Conservation (phyloP, 768 basidiomycete species). For the Mycena albidolilacea region DNA sequence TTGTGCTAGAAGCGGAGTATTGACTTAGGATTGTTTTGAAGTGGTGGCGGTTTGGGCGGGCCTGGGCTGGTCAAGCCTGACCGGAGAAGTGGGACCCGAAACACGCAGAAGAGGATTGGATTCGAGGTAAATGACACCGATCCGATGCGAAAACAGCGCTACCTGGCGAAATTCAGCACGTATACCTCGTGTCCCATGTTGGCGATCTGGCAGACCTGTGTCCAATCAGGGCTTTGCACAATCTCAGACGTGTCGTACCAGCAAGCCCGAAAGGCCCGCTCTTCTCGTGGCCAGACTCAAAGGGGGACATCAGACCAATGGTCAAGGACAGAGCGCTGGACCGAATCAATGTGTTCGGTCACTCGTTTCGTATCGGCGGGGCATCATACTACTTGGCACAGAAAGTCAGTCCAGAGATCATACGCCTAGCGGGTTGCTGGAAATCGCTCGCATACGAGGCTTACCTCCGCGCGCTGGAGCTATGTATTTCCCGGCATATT, state of each 20-base stretch:
- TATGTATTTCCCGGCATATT: not conserved
- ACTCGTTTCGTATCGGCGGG: constrained; percentile 61
- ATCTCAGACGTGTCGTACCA: constrained; percentile 47
- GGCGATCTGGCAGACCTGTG: constrained; percentile 46
- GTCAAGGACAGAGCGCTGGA: constrained; percentile 45
- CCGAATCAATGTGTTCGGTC: constrained; percentile 55
- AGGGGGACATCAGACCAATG: constrained; percentile 47
- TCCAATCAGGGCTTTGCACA: constrained; percentile 44
- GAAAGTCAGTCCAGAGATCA: constrained; percentile 52
- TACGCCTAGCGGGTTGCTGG: constrained; percentile 54
- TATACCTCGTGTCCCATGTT: no score
- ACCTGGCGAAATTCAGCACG: no score
- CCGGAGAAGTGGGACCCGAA: no score
- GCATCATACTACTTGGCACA: constrained; percentile 52
- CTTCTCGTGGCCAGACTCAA: constrained; percentile 52
- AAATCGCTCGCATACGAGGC: constrained; percentile 55
- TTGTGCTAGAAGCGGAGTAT: no score
- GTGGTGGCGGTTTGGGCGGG: no score
- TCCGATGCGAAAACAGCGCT: no score
- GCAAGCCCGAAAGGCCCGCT: constrained; percentile 48
- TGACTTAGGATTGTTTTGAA: no score
- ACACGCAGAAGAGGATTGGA: no score
- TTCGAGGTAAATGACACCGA: no score
- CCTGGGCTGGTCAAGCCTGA: no score
- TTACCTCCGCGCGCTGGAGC: constrained; percentile 56